Conservation (phyloP, 495 filamentous ascomycete genomes). For the Podospora anserina region DNA sequence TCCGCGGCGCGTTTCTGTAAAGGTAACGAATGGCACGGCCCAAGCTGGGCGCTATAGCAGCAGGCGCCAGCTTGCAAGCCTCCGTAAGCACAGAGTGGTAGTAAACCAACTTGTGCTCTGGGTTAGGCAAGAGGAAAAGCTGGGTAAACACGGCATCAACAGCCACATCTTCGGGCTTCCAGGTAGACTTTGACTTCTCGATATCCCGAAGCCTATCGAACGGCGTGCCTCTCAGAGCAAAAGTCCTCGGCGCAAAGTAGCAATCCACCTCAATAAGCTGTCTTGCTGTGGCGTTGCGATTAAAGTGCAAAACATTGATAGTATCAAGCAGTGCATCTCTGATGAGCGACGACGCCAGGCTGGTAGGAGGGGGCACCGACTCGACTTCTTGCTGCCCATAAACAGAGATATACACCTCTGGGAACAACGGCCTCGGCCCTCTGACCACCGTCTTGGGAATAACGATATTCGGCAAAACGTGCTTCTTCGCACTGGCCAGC, state of each 20-base stretch:
- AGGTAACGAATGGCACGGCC: slow-evolving; percentile 91
- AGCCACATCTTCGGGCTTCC: slow-evolving; percentile 98
- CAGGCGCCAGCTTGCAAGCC: slow-evolving; percentile 89
- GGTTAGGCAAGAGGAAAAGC: slow-evolving; percentile 78
- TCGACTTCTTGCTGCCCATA: slow-evolving; percentile 86
- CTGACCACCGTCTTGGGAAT: slow-evolving; percentile 72
- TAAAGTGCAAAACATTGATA: slow-evolving; percentile 91
- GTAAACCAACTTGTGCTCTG: slow-evolving; percentile 93
- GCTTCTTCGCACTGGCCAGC: slow-evolving; percentile 60
- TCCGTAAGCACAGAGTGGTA: slow-evolving; percentile 95
- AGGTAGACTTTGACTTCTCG: slow-evolving; percentile 66
- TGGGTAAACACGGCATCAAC: slow-evolving; percentile 97
- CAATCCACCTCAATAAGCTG: slow-evolving; percentile 92
- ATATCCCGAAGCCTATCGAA: slow-evolving; percentile 85
- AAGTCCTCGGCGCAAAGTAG: slow-evolving; percentile 83
- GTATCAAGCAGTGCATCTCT: slow-evolving; percentile 87
- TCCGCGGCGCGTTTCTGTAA: slow-evolving; percentile 71
- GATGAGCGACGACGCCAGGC: slow-evolving; percentile 75
- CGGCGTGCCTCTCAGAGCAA: slow-evolving; percentile 86
- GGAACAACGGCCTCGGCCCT: slow-evolving; percentile 74
- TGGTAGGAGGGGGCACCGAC: slow-evolving; percentile 75
- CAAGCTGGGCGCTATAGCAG: slow-evolving; percentile 91
- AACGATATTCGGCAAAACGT: slow-evolving; percentile 67
- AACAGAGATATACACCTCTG: slow-evolving; percentile 90
- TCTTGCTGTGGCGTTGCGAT: slow-evolving; percentile 79